Evolutionary conservation across 441 rosid genomes (phyloP), one percentile per base, ranked within the genome.

Genomic region (Syzygium malaccense): DNA sequence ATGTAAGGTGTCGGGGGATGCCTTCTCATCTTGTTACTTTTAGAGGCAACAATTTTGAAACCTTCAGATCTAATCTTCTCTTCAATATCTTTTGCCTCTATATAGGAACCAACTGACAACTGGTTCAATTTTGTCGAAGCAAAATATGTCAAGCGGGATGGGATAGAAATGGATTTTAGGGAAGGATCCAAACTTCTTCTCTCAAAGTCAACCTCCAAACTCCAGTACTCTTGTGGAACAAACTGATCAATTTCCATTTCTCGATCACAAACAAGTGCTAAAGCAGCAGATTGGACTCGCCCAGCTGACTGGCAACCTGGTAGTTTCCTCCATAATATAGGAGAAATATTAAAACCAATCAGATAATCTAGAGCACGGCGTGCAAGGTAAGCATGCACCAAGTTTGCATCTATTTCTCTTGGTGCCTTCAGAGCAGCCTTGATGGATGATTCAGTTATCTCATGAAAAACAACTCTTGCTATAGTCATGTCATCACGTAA

Each of bases 251-350:
- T 93, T 92, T 98, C 99, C 92, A 91, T 92, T 94, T 98, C 99
- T 92, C 98, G 94, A 91, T 97, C 99, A 93, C 97, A 95, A 90
- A 96, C 90, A 90, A 98, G 99, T 89, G 98, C 94, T 88, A 98
- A 90, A 66, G 99, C 99, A 91, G 99, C 99, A 89, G 99, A 98
- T 87, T 98, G 99, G 90, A 98, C 99, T 90, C 99, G 94, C 58
- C 99, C 99, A 71, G 99, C 99, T 89, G 99, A 98, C 62, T 94
- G 99, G 90, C 99, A 98, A 89, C 99, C 99, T 7, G 99, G 99
- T 89, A 98, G 92, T 91, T 96, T 98, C 94, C 97, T 96, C 99
- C 99, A 98, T 84, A 98, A 91, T 86, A 98, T 93, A 53, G 99
- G 99, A 88, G 99, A 98, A 89, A 98, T 95, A 89, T 96, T 98